Base-by-base conservation (phyloP, 768 basidiomycete species). In the Hygrophorus pudorinus region DNA sequence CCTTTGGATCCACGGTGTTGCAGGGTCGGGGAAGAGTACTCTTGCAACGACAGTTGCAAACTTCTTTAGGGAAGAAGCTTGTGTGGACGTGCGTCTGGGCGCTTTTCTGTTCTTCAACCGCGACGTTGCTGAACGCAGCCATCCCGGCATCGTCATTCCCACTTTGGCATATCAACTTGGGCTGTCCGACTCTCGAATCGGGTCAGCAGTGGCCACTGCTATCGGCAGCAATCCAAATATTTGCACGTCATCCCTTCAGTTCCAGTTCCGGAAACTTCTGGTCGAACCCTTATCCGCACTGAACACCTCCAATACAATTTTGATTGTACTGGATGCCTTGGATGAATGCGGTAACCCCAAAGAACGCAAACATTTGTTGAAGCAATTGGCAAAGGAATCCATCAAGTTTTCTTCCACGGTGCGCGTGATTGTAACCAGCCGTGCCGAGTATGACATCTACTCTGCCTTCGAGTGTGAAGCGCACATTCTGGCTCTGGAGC, bases 221-320 rank as follows among this genome's bases (percentile, higher is more conserved):
- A 21, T 41, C n/a, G n/a, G 16, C 5, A 27, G 21, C 21, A 12
- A 24, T 17, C 45, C 45, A 14, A 14, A 11, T 16, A 62, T 63
- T 49, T 44, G 21, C 39, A 11, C 16, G 6, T 11, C 38, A 4
- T 13, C 35, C 11, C n/a, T 38, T 6, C 16, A 6, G 1, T 5
- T 21, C 18, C 44, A 32, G 40, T 66, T 67, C 49, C 54, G 55
- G 32, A 56, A 59, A 34, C 51, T 66, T 2, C 48, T 67, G 16
- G 47, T 60, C n/a, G 56, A 63, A 11, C 62, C 64, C 0, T 48
- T 65, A 11, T 21, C 12, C 7, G 36, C 20, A 0, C n/a, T n/a
- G 24, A 24, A 24, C 24, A 24, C 24, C 24, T 7, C 7, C 7
- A 7, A 31, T 43, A 13, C 21, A 21, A n/a, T 27, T 14, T 27